Evolutionary conservation across 768 basidiomycete species (phyloP).

Genomic region (Kwoniella mangroviensis): DNA sequence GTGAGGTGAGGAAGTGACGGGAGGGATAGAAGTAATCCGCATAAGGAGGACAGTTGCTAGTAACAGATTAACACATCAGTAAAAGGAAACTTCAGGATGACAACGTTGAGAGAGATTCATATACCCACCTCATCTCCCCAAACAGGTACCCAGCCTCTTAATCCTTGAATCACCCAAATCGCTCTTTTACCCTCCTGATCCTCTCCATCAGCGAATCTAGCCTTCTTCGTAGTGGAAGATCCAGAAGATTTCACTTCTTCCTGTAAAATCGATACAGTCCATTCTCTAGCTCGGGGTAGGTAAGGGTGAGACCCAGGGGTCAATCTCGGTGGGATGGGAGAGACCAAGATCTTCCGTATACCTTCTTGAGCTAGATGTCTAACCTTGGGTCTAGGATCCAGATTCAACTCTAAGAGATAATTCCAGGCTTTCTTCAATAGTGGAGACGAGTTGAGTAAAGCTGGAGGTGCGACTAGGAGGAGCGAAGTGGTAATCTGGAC

Average conservation of each 20-base stretch:
- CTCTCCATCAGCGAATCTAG: slow-evolving; percentile 64
- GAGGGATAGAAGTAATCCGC: slow-evolving; percentile 73
- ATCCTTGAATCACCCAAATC: slow-evolving; percentile 61
- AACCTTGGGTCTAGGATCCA: slow-evolving; percentile 92
- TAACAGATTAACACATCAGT: not conserved
- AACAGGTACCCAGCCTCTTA: slow-evolving; percentile 66
- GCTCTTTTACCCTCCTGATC: slow-evolving; percentile 71
- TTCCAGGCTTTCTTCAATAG: slow-evolving; percentile 79
- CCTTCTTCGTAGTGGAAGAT: slow-evolving; percentile 51
- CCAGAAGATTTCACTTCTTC: slow-evolving; percentile 67
- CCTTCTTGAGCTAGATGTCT: slow-evolving; percentile 87
- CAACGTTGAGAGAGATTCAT: no score
- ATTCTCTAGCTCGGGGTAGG: slow-evolving; percentile 76
- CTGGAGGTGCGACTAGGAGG: slow-evolving; percentile 71
- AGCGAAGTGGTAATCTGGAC: slow-evolving; percentile 74
- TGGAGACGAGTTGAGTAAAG: slow-evolving; percentile 67
- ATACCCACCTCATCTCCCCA: slow-evolving; percentile 65
- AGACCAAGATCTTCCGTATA: slow-evolving; percentile 73
- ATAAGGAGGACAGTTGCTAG: slow-evolving; percentile 74
- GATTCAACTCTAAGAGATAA: slow-evolving; percentile 76
- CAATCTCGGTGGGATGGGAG: slow-evolving; percentile 75
- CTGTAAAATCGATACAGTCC: slow-evolving; percentile 70
- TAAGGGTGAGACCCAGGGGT: slow-evolving; percentile 75
- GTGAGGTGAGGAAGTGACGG: slow-evolving; percentile 88
- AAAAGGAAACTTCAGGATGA: no score